phyloP scores from a whole-genome alignment of 139 green algal genomes.

The Raphidocelis subcapitata region DNA sequence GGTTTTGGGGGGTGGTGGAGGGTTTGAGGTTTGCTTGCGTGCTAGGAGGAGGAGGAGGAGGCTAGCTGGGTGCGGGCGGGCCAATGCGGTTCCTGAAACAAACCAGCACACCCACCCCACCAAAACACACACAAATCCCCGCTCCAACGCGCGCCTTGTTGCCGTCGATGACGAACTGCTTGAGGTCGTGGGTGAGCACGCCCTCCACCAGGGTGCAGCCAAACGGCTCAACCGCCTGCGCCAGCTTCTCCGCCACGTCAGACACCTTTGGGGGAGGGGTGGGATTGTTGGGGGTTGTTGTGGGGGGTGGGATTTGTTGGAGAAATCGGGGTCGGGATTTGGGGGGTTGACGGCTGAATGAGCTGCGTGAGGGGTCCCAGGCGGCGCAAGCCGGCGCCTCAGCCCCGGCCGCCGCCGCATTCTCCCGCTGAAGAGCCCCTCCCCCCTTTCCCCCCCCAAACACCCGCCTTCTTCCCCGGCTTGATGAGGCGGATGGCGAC shows the following conservation, averaged over 20 bases:
- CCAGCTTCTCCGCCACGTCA: conserved; percentile 74
- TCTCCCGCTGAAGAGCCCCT: too few relatives aligned
- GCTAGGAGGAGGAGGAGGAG: neutral
- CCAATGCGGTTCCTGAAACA: neutral
- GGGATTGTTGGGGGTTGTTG: too few relatives aligned
- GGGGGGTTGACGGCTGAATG: too few relatives aligned
- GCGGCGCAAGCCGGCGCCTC: too few relatives aligned
- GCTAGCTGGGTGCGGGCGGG: too few relatives aligned
- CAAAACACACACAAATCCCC: neutral
- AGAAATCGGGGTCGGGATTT: too few relatives aligned
- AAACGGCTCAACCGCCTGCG: conserved; percentile 82
- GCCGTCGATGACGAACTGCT: conserved; percentile 96
- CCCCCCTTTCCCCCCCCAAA: too few relatives aligned
- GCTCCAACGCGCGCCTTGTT: conserved; percentile 72
- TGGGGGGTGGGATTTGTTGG: too few relatives aligned
- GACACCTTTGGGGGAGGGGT: conserved; percentile 28
- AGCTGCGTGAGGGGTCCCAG: too few relatives aligned
- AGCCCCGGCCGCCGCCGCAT: too few relatives aligned
- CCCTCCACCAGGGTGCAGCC: conserved; percentile 93
- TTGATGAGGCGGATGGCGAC: conserved; percentile 87
- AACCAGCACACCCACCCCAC: neutral
- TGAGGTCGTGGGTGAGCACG: conserved; percentile 94
- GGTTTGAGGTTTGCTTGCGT: neutral
- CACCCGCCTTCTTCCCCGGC: conserved; percentile 62
- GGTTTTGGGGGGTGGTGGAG: too few relatives aligned